Base-by-base conservation (phyloP, 345 rosid species). In the Eucalyptus dawsonii region DNA sequence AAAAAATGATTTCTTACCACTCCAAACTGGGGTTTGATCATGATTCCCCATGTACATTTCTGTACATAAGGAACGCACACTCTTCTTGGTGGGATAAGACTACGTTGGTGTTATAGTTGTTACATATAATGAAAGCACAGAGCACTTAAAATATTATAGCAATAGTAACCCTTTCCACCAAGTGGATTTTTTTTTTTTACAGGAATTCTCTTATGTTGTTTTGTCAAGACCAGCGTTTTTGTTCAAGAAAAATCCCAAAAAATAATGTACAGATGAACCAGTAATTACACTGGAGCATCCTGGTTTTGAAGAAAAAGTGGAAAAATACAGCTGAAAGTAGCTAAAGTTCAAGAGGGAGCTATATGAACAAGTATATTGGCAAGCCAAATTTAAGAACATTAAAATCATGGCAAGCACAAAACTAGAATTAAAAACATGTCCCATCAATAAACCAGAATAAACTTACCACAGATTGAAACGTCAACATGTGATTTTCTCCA, bases 381-480 rank as follows among this genome's bases (percentile, higher is more conserved):
- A 58, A 87, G 21, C 47, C 47, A 24, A 11, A 67, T 69, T 87
- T 45, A 24, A 62, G 27, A 25, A 88, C 44, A 34, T 6, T 49
- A 50, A 34, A n/a, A 34, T 72, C 83, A 21, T 72, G 45, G 83
- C 45, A 37, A 72, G 27, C 51, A 17, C 42, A 31, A 24, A 86
- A 87, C 40, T 44, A 44, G 27, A 27, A 50, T 54, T 27, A 31
- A 47, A 25, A 29, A 31, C 16, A 65, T 47, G 40, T 44, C 62
- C 7, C 14, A 13, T 88, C 34, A 25, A 86, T 34, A 87, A 86
- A 49, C 60, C 49, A 21, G 62, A 37, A 87, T n/a, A 89, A 88
- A 90, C 95, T 92, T 90, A 94, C 98, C 94, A 51, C 49, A 45
- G 49, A 45, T 45, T 45, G 49, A 45, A 45, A 45, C 11, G 49